Base-by-base conservation (phyloP, 805 yeast genomes). In the Candida caryicola region DNA sequence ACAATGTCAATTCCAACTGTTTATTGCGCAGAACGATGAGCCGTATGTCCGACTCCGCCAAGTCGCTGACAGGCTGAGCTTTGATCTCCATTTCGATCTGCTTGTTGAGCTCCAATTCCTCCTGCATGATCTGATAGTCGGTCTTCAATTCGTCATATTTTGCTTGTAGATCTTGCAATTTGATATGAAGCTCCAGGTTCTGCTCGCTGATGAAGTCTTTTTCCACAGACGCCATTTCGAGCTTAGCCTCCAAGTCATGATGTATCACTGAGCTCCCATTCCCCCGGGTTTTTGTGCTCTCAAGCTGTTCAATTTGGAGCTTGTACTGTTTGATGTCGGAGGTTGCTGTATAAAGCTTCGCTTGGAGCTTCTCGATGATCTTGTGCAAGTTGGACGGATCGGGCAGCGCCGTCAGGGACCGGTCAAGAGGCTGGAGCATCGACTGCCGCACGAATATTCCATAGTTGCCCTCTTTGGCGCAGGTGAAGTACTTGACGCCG, bases 371-470 rank as follows among this genome's bases (percentile, higher is more conserved):
- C 2, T 62, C 56, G 2, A 79, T 60, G 13, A 73, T 60, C 12
- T 34, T 27, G 17, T 44, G 48, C 14, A 42, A 39, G 23, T 28
- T 31, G 1, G 44, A 31, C 8, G 32, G 37, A 9, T 30, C 18
- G 16, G 34, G 17, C 10, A n/a, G 23, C 5, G 7, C 39, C 13
- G n/a, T 8, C 17, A 6, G 44, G 13, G 25, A 21, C 25, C 29
- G 28, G 31, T 34, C 40, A 15, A 10, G 27, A 19, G 18, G 23
- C 8, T 44, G 51, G 16, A 66, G 43, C 36, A 66, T 43, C 1
- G 59, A 39, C n/a, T 69, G 69, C 29, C 74, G 55, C 3, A 74
- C 79, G 54, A 78, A 79, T 1, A 78, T 57, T 0, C 82, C 83
- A 49, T 61, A 59, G 2, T 50, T 48, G 0, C 62, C 67, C 8